Evolutionary conservation across 257 asterid genomes (phyloP).

Genomic region (Solanum peruvianum): DNA sequence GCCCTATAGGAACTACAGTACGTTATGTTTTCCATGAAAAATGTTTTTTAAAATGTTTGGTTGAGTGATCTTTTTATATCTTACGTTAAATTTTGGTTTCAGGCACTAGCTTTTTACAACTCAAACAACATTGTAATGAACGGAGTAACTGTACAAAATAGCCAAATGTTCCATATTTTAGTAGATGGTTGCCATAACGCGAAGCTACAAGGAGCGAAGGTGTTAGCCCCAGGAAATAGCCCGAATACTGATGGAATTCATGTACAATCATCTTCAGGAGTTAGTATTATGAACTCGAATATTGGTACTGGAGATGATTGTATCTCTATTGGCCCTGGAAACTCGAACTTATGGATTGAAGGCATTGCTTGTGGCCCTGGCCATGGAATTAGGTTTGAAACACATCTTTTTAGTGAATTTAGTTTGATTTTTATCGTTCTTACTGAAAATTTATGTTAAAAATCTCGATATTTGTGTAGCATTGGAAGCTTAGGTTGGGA

Average conservation of each 20-base stretch:
- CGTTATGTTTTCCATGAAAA: background rate
- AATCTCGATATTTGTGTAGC: background rate
- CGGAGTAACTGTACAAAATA: conserved; percentile 13
- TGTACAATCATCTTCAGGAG: conserved; percentile 13
- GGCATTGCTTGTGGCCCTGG: conserved; percentile 20
- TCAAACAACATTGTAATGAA: conserved; percentile 11
- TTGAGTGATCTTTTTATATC: background rate
- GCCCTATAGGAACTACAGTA: background rate
- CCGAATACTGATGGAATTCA: conserved; percentile 28
- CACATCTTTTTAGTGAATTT: background rate
- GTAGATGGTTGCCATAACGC: conserved; percentile 12
- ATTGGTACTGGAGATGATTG: conserved; percentile 28
- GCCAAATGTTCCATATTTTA: conserved; percentile 18
- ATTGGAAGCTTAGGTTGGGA: conserved; percentile 11
- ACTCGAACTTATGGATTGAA: conserved; percentile 9
- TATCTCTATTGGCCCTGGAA: conserved; percentile 23
- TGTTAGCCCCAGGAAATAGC: conserved; percentile 11
- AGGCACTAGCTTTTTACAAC: conserved; percentile 18
- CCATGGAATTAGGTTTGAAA: conserved; percentile 20
- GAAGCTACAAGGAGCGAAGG: conserved; percentile 5
- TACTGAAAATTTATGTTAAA: background rate
- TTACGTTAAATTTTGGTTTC: background rate
- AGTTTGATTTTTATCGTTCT: background rate
- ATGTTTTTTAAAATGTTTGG: background rate
- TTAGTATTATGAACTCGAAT: conserved; percentile 6